phyloP scores from a whole-genome alignment of 1,284 basidiomycete species.

The Hypsizygus ulmarius region DNA sequence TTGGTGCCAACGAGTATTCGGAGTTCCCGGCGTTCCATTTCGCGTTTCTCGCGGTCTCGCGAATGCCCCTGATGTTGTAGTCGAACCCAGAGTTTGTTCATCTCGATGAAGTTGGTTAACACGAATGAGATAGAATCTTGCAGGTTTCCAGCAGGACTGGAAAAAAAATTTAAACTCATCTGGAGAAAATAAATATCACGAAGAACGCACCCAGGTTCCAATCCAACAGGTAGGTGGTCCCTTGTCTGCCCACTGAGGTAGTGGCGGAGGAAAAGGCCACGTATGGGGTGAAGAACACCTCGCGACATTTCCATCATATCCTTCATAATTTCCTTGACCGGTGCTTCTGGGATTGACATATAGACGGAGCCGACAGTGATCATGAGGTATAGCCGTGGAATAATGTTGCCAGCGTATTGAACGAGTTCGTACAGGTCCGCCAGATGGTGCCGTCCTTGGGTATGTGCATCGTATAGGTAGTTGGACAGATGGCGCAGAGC shows the following conservation, averaged over 20 bases:
- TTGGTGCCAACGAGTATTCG: conserved; percentile 95
- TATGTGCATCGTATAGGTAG: conserved; percentile 92
- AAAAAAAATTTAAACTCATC: conserved; percentile 6
- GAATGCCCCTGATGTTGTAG: conserved; percentile 96
- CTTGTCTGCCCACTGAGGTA: conserved; percentile 94
- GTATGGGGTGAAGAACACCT: conserved; percentile 90
- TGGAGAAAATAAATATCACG: neutral
- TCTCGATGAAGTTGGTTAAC: conserved; percentile 96
- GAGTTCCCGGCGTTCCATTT: conserved; percentile 89
- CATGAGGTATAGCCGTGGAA: conserved; percentile 94
- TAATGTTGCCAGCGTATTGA: conserved; percentile 94
- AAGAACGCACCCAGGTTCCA: conserved; percentile 70
- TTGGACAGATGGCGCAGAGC: conserved; percentile 90
- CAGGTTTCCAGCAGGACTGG: conserved; percentile 80
- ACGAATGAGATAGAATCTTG: conserved; percentile 94
- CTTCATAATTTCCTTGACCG: conserved; percentile 98
- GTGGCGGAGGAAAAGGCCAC: conserved; percentile 90
- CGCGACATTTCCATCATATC: conserved; percentile 99
- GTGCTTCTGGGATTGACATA: conserved; percentile 94
- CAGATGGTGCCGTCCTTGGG: conserved; percentile 84
- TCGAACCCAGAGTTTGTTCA: conserved; percentile 99
- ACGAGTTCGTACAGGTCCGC: conserved; percentile 97
- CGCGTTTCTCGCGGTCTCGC: conserved; percentile 91
- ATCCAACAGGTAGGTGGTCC: conserved; percentile 88
- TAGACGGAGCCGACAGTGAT: conserved; percentile 97